These are phyloP conservation scores for Vaccinium vitisidaea DNA, from an alignment of 148 eudicot species.

Conservation along the genomic window DNA sequence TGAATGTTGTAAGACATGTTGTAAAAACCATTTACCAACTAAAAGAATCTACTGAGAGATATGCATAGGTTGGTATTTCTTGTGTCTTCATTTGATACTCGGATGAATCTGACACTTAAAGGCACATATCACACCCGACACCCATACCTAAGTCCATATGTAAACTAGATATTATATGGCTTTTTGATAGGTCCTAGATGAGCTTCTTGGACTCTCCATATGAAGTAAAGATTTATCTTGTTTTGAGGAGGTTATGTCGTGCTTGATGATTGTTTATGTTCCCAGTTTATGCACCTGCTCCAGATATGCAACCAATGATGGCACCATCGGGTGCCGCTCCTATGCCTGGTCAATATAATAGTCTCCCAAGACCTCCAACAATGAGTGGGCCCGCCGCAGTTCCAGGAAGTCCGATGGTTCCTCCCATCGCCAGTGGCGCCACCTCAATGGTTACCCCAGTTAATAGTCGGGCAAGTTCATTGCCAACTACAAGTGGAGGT, in stretches of 20 bases:
- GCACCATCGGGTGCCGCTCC: conserved; percentile 48
- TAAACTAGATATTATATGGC: too few relatives aligned
- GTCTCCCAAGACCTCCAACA: conserved; percentile 45
- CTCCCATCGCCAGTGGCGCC: background rate
- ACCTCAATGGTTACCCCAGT: background rate
- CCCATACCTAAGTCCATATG: too few relatives aligned
- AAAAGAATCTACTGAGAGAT: too few relatives aligned
- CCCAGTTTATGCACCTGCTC: conserved; percentile 43
- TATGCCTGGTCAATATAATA: conserved; percentile 41
- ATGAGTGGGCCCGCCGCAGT: conserved; percentile 31
- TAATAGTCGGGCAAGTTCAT: conserved; percentile 24
- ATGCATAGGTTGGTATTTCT: too few relatives aligned
- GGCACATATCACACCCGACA: too few relatives aligned
- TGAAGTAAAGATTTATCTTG: background rate
- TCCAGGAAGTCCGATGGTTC: conserved; percentile 30
- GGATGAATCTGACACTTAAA: too few relatives aligned
- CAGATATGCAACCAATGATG: conserved; percentile 39
- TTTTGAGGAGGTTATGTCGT: background rate
- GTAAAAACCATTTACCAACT: too few relatives aligned
- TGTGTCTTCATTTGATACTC: too few relatives aligned
- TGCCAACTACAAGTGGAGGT: conserved; percentile 16
- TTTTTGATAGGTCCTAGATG: too few relatives aligned
- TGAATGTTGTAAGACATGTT: too few relatives aligned
- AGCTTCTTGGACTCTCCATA: too few relatives aligned
- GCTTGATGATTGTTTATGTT: background rate